These are phyloP conservation scores for Acacia concinna DNA, from an alignment of 331 rosid genomes.

Conservation along the genomic window DNA sequence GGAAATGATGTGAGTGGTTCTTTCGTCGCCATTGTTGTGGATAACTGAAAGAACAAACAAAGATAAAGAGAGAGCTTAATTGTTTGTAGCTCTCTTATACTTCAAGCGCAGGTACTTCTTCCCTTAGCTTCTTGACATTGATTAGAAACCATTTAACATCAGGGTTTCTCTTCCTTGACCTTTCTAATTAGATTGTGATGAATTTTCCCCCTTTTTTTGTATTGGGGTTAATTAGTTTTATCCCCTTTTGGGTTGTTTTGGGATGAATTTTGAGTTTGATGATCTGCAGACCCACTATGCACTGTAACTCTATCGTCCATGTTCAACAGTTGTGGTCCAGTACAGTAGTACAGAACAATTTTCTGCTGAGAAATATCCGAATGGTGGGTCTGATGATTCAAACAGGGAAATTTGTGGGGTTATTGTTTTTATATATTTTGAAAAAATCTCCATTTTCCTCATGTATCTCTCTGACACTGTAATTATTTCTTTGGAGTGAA, in stretches of 20 bases:
- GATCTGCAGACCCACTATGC: constrained; percentile 30
- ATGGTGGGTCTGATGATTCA: constrained; percentile 34
- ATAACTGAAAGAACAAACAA: constrained; percentile 46
- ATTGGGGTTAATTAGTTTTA: constrained; percentile 39
- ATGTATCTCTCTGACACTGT: constrained; percentile 35
- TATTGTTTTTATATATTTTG: constrained; percentile 17
- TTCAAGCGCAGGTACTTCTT: constrained; percentile 79
- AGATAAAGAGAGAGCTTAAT: constrained; percentile 32
- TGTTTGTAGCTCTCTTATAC: constrained; percentile 35
- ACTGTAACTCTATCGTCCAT: constrained; percentile 30
- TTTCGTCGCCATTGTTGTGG: constrained; percentile 51
- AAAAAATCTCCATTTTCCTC: constrained; percentile 26
- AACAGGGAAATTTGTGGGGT: constrained; percentile 41
- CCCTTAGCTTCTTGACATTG: constrained; percentile 69
- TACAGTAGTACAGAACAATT: constrained; percentile 33
- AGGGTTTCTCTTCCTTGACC: constrained; percentile 29
- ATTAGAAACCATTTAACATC: constrained; percentile 48
- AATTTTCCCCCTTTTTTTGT: constrained; percentile 25
- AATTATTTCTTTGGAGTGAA: constrained; percentile 37
- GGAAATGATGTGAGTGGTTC: constrained; percentile 61
- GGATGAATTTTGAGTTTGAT: constrained; percentile 35
- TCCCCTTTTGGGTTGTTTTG: constrained; percentile 29
- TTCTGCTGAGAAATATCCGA: constrained; percentile 35
- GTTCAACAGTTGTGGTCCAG: constrained; percentile 29
- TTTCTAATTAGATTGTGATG: constrained; percentile 42